Percentiles rank a stretch among this genome's conserved stretches.
Evolutionary conservation across 139 green algal genomes (phyloP).

Genomic region (Volvox reticuliferus): DNA sequence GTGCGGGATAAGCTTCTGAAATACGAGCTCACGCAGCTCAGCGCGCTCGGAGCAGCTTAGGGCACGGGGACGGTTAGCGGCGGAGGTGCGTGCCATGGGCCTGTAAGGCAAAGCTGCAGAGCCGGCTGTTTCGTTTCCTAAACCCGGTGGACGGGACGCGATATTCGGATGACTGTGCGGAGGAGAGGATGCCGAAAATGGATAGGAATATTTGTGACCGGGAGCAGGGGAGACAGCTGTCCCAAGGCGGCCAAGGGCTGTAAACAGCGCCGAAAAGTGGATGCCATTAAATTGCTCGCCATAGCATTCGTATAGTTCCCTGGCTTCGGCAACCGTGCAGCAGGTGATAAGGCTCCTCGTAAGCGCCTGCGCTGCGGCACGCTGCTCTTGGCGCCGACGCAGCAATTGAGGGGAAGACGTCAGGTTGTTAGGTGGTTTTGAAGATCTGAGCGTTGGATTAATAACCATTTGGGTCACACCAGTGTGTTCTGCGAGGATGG

Average conservation of each 20-base stretch:
- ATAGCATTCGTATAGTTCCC: not conserved
- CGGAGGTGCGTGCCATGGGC: not conserved
- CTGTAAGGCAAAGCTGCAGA: too few relatives aligned
- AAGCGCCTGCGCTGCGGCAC: not conserved
- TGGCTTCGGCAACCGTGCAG: not conserved
- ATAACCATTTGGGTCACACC: not conserved
- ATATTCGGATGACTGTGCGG: too few relatives aligned
- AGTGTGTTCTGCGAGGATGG: not conserved
- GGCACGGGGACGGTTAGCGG: too few relatives aligned
- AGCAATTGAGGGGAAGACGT: not conserved
- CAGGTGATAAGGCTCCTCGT: not conserved
- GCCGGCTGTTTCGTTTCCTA: too few relatives aligned
- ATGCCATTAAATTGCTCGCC: constrained; percentile 25
- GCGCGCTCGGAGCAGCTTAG: not conserved
- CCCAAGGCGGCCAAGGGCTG: not conserved
- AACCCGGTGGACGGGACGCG: too few relatives aligned
- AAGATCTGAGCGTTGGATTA: not conserved
- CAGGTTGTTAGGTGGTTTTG: constrained; percentile 1
- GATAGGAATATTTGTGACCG: not conserved
- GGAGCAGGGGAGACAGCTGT: not conserved
- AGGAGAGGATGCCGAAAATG: not conserved
- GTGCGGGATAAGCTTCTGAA: not conserved
- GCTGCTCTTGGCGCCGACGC: not conserved
- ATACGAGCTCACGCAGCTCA: not conserved
- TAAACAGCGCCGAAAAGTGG: constrained; percentile 35